Evolutionary conservation across 176 grass and related monocot genomes (phyloP), one percentile per base, ranked within the genome.

Genomic region (Oryza meridionalis): DNA sequence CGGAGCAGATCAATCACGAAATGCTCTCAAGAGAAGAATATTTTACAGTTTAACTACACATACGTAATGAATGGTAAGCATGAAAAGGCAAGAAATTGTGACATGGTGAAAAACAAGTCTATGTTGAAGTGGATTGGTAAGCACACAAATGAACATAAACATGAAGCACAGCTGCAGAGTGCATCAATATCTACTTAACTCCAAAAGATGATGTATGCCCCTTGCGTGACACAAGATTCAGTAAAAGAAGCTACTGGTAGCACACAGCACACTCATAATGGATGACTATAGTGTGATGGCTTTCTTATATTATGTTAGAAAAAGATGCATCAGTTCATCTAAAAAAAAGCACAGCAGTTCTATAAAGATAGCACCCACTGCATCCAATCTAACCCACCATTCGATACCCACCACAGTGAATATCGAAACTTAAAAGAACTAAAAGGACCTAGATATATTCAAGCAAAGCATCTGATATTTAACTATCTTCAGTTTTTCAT

Each of bases 351-450:
- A 70, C 10, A 62, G 8, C 64, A 38, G 26, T 46, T 29, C 47
- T 25, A 11, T 1, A 51, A 77, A 82, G 2, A 4, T n/a, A 53
- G 15, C 27, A 71, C 38, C 42, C 58, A 77, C n/a, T 27, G 70
- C 9, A 29, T 19, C 63, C 47, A 69, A 75, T 53, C 55, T 58
- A 17, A 67, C 53, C n/a, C 16, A 51, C 51, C 43, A 76, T 12
- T 40, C 6, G 66, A 66, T 25, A 65, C 27, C 5, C 51, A 70
- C 75, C 22, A 6, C 44, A 26, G 42, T 64, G 77, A 29, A 82
- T 32, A 81, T 55, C 10, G 17, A 51, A 69, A 50, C 76, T 37
- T 40, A 11, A 89, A 55, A 37, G 49, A 69, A 70, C 38, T 33
- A 77, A 49, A 70, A 81, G 53, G 17, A 42, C 7, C 1, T 35